phyloP scores from a whole-genome alignment of 371 early-diverging fungal genomes.

The Mucor sp. region DNA sequence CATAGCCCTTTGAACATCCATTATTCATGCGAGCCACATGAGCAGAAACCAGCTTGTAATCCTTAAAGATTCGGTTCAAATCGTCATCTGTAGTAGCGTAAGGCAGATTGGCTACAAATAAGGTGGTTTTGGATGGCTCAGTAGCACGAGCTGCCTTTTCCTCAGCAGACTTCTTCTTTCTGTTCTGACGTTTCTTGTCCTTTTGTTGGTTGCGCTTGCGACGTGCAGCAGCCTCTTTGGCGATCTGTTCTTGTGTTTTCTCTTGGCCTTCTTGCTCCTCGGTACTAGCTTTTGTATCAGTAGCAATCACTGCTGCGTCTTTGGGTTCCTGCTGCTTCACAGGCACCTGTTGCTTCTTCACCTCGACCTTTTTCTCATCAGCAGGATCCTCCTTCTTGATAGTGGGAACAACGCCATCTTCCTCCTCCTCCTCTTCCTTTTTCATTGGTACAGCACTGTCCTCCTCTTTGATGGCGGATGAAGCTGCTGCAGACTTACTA shows the following conservation, averaged over 20 bases:
- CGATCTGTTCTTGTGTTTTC: neutral
- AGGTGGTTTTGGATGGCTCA: slow-evolving; percentile 77
- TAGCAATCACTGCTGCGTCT: neutral
- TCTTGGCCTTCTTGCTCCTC: neutral
- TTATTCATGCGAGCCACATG: slow-evolving; percentile 65
- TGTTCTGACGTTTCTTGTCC: slow-evolving; percentile 13
- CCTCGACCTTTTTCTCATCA: neutral
- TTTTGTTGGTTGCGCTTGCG: slow-evolving; percentile 11
- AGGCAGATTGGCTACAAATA: slow-evolving; percentile 94
- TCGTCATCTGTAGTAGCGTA: slow-evolving; percentile 81
- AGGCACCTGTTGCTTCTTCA: neutral
- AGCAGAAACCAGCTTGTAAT: slow-evolving; percentile 75
- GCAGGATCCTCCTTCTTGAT: neutral
- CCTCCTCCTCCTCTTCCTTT: neutral
- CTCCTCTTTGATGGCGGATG: neutral
- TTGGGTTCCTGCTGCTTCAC: neutral
- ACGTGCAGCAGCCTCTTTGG: slow-evolving; percentile 3
- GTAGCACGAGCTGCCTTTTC: slow-evolving; percentile 25
- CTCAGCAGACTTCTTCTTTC: slow-evolving; percentile 7
- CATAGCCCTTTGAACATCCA: slow-evolving; percentile 88
- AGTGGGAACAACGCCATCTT: neutral
- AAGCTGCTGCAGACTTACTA: neutral
- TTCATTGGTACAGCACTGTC: neutral
- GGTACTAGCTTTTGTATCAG: neutral
- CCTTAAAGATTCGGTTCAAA: slow-evolving; percentile 71